These are phyloP conservation scores for Botrytis cinerea DNA, from an alignment of 2,329 filamentous ascomycete genomes.

Conservation along the genomic window DNA sequence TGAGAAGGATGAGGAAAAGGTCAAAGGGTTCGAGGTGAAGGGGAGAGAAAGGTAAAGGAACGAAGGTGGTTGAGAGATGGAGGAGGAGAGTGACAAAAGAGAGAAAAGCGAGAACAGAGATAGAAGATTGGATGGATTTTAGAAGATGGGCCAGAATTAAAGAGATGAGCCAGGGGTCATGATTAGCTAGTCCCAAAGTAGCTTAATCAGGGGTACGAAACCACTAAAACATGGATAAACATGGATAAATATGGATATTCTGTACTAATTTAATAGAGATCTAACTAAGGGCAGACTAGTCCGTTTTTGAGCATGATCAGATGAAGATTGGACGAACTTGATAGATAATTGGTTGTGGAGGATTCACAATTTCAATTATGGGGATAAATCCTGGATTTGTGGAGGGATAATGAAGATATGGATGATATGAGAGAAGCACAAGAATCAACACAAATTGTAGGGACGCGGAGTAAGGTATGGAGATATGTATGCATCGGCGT, in stretches of 20 bases:
- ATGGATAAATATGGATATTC: neutral
- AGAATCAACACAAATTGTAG: neutral
- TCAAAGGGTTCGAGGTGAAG: conserved; percentile 28
- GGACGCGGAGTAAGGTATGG: neutral
- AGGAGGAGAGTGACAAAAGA: neutral
- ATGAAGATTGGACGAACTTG: conserved; percentile 19
- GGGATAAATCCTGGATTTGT: neutral
- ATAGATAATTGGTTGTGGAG: conserved; percentile 5
- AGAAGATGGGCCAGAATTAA: conserved; percentile 13
- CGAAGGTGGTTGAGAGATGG: conserved; percentile 21
- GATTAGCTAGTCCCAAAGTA: neutral
- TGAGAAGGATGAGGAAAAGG: conserved; percentile 36
- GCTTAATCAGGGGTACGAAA: conserved; percentile 21
- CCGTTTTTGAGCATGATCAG: neutral
- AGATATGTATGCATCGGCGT: neutral
- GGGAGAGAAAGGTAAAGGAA: conserved; percentile 27
- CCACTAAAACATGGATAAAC: neutral
- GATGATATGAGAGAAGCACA: neutral
- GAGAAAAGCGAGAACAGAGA: neutral
- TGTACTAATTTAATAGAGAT: neutral
- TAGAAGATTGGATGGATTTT: conserved; percentile 5
- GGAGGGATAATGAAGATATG: neutral
- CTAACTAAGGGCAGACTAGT: neutral
- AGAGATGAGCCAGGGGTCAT: neutral
- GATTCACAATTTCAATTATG: conserved; percentile 8